Evolutionary conservation across 352 stramenopile species (phyloP), one percentile per base, ranked within the genome.

Genomic region (Globisporangium rhizosaccharum): DNA sequence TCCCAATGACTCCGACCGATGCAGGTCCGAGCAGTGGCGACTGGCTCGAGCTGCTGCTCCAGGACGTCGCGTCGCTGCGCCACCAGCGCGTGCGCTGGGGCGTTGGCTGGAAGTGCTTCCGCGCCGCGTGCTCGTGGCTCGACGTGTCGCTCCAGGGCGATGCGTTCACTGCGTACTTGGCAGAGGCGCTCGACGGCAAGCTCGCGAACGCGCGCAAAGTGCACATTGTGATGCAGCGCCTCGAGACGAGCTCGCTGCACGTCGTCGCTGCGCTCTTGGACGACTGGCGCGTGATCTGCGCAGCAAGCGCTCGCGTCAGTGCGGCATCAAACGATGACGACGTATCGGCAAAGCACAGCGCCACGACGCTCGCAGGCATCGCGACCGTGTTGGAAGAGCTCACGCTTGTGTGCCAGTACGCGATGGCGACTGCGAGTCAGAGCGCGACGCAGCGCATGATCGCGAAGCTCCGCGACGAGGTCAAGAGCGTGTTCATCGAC

Each of bases 41-140:
- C 12, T 82, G 71, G 65, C 68, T 77, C 23, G 45, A 41, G 5
- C 47, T 57, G 1, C 59, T 90, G 28, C 67, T 82, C 45, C 52
- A 42, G 11, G 76, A 73, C 25, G 39, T 88, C 9, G 18, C 59
- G 5, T 53, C 47, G 9, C 69, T 79, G 36, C 57, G 68, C 1
- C 45, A 58, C 7, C 53, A 56, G 33, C 80, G 67, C 9, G 45
- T 48, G 42, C 59, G 61, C 25, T 92, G 83, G 83, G 57, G 65
- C 1, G 60, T 73, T n/a, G 79, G 79, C 10, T 92, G 83, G 83
- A 70, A 78, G 28, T 90, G 79, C 53, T 88, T 92, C 59, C 79
- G 73, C 1, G 66, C 69, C 2, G 72, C 74, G 3, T 87, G 75
- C 26, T 67, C 69, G 46, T 90, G 75, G 77, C 62, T 90, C 52